Evolutionary conservation across 345 rosid species (phyloP).

Genomic region (Litchi chinensis): DNA sequence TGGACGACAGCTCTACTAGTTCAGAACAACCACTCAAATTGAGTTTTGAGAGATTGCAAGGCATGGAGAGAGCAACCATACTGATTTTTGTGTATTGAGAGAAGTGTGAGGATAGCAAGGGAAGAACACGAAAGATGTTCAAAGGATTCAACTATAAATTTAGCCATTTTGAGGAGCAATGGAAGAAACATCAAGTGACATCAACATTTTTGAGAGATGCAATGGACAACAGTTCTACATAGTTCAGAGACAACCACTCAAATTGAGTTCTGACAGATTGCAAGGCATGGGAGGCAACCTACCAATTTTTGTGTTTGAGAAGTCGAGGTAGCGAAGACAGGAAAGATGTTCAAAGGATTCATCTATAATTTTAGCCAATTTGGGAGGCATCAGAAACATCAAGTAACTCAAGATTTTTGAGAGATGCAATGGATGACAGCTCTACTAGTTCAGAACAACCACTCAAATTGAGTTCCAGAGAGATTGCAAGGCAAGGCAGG

Average conservation of each 20-base stretch:
- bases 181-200: conserved; percentile 56
- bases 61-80: conserved; percentile 33
- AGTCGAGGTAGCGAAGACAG: conserved; percentile 36
- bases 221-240: conserved; percentile 24
- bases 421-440: conserved; percentile 25
- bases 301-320: conserved; percentile 37
- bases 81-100: conserved; percentile 32
- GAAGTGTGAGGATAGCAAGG: conserved; percentile 37
- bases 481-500: conserved; percentile 36
- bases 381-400: conserved; percentile 46
- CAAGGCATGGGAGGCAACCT: conserved; percentile 34
- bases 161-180: conserved; percentile 15
- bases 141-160: conserved; percentile 36
- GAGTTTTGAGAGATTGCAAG: conserved; percentile 33
- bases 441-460: conserved; percentile 22
- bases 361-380: conserved; percentile 17
- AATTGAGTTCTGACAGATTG: conserved; percentile 33
- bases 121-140: conserved; percentile 34
- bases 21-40: conserved; percentile 36
- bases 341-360: conserved; percentile 40
- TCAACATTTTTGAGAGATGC: conserved; percentile 30
- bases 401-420: conserved; percentile 40
- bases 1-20: conserved; percentile 21
- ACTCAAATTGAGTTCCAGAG: conserved; percentile 32
- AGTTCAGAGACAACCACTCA: conserved; percentile 31